Base-by-base conservation (phyloP, 768 basidiomycete species). In the Naganishia friedmannii region DNA sequence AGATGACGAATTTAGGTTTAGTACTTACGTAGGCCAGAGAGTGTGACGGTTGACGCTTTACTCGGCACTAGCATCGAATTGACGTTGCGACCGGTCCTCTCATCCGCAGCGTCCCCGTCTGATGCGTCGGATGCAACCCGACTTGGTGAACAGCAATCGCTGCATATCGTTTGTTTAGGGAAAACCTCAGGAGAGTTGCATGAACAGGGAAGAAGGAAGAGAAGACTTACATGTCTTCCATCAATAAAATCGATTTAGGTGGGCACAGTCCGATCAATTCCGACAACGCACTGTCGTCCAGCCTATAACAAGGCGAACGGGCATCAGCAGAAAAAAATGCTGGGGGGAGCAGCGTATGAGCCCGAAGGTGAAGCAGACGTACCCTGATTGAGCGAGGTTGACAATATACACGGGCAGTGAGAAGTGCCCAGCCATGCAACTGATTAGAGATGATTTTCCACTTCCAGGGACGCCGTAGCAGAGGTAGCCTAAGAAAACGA, bases 351-450 rank as follows among this genome's bases (percentile, higher is more conserved):
- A 37, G 12, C 12, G 34, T 12, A 37, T 37, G 28, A 45, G 19
- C 1, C 3, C 3, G 48, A 13, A n/a, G 48, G 12, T 45, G 51
- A 19, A 32, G 45, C 2, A 31, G 19, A 60, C 75, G 69, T 48
- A 80, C 79, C 79, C 77, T 67, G 71, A 58, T 58, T 70, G 70
- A 53, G 73, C 73, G 17, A 77, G 75, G 68, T 75, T 78, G 58
- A 94, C 88, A 67, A 93, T 90, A 77, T 93, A 94, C 75, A 96
- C 91, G 83, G 93, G 91, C 54, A 96, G 88, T 83, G 88, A 87
- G 72, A 96, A 85, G 77, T 90, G 89, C 55, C 92, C 92, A 9
- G 93, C 93, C 32, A 93, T 87, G 17, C 92, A 87, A 73, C 93
- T 90, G 74, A 93, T 78, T 67, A 93, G 84, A 19, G 90, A 91